phyloP scores from a whole-genome alignment of 2,329 filamentous ascomycete genomes.

The Alternaria conjuncta region DNA sequence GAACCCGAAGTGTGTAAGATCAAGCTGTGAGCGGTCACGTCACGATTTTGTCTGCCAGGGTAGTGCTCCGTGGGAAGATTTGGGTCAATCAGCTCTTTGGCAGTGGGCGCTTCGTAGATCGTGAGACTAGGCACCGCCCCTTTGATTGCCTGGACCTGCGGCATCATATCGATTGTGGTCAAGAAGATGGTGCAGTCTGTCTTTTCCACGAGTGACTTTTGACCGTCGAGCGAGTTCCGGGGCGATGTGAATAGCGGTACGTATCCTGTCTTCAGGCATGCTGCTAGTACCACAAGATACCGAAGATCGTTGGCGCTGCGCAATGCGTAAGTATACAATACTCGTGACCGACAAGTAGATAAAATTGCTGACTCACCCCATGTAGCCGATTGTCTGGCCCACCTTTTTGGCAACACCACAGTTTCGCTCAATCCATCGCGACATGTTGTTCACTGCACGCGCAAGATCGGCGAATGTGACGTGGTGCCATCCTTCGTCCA shows the following conservation, averaged over 20 bases:
- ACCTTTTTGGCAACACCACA: neutral
- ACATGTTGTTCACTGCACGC: neutral
- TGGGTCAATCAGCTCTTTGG: neutral
- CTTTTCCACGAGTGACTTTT: neutral
- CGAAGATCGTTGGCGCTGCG: neutral
- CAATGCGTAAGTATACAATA: neutral
- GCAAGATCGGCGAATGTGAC: neutral
- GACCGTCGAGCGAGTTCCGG: neutral
- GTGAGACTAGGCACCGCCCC: neutral
- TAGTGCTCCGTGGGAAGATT: neutral
- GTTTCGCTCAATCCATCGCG: neutral
- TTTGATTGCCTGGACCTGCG: neutral
- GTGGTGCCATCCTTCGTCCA: neutral
- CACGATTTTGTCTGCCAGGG: neutral
- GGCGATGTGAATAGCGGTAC: conserved; percentile 4
- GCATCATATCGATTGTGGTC: neutral
- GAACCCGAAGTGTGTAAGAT: conserved; percentile 8
- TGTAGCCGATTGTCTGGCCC: conserved; percentile 1
- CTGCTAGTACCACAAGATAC: conserved; percentile 1
- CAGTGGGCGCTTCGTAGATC: neutral
- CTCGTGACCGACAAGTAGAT: fast-evolving
- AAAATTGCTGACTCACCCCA: neutral
- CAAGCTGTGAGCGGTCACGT: neutral
- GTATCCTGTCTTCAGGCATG: conserved; percentile 2
- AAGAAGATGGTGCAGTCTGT: neutral